Percentiles rank a stretch among this genome's conserved stretches.
phyloP scores from a whole-genome alignment of 148 eudicot species.

The Chenopodium quinoa region DNA sequence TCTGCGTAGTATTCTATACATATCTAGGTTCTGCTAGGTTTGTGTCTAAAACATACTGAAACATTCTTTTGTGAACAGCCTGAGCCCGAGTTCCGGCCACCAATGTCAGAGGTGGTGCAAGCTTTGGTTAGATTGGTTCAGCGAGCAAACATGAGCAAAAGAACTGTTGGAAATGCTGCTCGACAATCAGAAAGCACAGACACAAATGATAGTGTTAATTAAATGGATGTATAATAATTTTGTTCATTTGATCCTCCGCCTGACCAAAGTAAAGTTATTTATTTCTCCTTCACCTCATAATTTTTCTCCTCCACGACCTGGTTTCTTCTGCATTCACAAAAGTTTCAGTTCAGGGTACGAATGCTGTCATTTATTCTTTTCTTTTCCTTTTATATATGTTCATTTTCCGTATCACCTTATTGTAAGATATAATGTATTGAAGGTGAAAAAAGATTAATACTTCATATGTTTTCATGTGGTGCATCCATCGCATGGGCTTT shows the following conservation, averaged over 20 bases:
- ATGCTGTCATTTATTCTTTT: neutral
- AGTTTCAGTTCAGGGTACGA: neutral
- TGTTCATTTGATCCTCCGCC: slow-evolving; percentile 14
- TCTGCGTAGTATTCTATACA: neutral
- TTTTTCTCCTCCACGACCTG: neutral
- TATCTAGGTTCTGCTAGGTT: neutral
- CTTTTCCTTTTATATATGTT: neutral
- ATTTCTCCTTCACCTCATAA: slow-evolving; percentile 16
- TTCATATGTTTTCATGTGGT: slow-evolving; percentile 3
- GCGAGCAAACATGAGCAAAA: slow-evolving; percentile 93
- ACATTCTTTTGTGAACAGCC: slow-evolving; percentile 43
- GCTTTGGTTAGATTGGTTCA: slow-evolving; percentile 91
- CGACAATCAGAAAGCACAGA: slow-evolving; percentile 39
- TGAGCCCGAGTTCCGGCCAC: slow-evolving; percentile 96
- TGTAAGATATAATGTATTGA: slow-evolving; percentile 30
- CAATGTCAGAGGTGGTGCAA: slow-evolving; percentile 97
- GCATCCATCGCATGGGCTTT: neutral
- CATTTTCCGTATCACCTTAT: slow-evolving; percentile 12
- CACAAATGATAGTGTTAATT: slow-evolving; percentile 29
- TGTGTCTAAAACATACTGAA: neutral
- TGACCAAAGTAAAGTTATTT: slow-evolving; percentile 18
- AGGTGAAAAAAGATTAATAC: slow-evolving; percentile 17
- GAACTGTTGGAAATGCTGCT: slow-evolving; percentile 63
- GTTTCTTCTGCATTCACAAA: slow-evolving; percentile 8
- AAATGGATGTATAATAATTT: slow-evolving; percentile 27